Conservation (phyloP, 139 green algal species). For the Chlorella vulgaris region DNA sequence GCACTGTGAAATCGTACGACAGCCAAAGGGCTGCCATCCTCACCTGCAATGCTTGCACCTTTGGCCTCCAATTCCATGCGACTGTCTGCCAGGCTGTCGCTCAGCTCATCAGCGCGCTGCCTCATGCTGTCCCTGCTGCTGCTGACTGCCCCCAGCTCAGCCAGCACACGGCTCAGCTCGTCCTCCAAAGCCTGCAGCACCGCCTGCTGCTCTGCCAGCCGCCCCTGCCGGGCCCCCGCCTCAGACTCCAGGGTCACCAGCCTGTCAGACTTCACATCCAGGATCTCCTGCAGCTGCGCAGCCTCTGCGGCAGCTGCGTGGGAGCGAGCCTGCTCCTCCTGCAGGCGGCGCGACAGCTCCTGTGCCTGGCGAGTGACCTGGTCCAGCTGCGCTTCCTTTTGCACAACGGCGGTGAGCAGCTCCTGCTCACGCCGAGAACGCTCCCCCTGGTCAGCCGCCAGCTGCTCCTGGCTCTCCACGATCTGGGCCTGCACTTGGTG, state of each 20-base stretch:
- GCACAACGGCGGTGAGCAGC: background rate
- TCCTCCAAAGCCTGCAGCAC: background rate
- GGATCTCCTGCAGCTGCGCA: background rate
- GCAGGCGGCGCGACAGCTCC: background rate
- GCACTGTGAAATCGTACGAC: background rate
- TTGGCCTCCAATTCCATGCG: background rate
- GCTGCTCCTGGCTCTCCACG: background rate
- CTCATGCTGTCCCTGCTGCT: background rate
- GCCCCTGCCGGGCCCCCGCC: background rate
- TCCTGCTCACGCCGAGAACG: background rate
- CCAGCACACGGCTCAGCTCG: background rate
- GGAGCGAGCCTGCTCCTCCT: background rate
- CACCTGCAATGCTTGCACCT: constrained; percentile 4
- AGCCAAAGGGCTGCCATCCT: background rate
- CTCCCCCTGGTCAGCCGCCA: background rate
- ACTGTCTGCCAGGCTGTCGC: background rate
- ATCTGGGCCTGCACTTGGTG: constrained; percentile 13
- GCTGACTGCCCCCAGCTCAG: background rate
- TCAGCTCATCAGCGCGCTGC: background rate
- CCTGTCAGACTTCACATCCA: background rate
- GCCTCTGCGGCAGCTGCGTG: constrained; percentile 6
- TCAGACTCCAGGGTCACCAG: background rate
- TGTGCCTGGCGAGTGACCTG: background rate
- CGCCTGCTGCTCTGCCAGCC: background rate
- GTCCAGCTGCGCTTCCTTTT: background rate